These are phyloP conservation scores for Hibiscus tridactylites DNA, from an alignment of 345 rosid species.

Conservation along the genomic window DNA sequence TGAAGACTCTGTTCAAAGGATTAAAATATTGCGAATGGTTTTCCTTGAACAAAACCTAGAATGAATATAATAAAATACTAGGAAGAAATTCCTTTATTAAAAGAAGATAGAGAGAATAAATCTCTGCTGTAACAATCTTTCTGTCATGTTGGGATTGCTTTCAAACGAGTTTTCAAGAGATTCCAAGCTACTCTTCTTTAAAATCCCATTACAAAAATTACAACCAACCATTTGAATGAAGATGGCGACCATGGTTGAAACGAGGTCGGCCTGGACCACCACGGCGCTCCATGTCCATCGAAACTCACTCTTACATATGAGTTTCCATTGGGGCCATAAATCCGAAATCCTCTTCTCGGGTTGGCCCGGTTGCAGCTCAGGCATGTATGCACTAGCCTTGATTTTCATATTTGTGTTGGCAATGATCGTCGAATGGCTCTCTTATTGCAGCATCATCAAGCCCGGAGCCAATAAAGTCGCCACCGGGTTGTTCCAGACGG, in stretches of 20 bases:
- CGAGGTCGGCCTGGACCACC: neutral
- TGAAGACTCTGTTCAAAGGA: too few relatives aligned
- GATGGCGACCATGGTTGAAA: too few relatives aligned
- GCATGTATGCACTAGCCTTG: neutral
- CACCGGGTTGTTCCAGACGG: neutral
- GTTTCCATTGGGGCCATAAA: neutral
- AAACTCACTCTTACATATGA: neutral
- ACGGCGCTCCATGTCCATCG: neutral
- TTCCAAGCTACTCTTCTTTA: neutral
- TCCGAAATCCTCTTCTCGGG: neutral
- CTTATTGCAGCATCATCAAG: neutral
- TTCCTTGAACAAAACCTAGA: too few relatives aligned
- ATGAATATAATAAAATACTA: too few relatives aligned
- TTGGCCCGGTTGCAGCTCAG: neutral
- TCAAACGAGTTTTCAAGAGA: neutral
- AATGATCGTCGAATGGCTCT: neutral
- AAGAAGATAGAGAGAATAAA: neutral
- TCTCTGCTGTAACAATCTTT: neutral
- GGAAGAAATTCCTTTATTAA: too few relatives aligned
- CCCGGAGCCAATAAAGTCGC: neutral
- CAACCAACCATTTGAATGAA: neutral
- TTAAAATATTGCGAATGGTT: too few relatives aligned
- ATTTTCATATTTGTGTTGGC: neutral
- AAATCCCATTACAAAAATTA: neutral
- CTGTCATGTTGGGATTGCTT: constrained; percentile 5